These are phyloP conservation scores for Hyphodiscus sp. DNA, from an alignment of 2,329 filamentous ascomycete genomes.

Conservation along the genomic window DNA sequence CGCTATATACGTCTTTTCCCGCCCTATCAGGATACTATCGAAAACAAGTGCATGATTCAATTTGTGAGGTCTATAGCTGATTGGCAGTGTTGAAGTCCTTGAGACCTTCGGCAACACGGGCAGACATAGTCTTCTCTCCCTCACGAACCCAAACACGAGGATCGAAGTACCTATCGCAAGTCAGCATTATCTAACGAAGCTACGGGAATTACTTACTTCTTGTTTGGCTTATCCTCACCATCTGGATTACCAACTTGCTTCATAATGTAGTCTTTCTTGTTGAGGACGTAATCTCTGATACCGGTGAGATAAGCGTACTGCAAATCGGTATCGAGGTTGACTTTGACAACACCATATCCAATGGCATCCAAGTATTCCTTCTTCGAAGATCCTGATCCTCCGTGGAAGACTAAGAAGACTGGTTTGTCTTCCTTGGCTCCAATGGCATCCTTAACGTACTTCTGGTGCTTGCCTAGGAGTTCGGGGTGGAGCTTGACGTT, in stretches of 20 bases:
- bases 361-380: slow-evolving; percentile 87
- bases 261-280: slow-evolving; percentile 91
- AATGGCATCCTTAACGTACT: slow-evolving; percentile 77
- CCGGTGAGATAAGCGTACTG: slow-evolving; percentile 90
- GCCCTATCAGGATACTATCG: neutral
- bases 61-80: slow-evolving; percentile 54
- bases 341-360: slow-evolving; percentile 93
- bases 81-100: slow-evolving; percentile 85
- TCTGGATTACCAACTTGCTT: slow-evolving; percentile 91
- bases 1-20: slow-evolving; percentile 4
- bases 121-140: slow-evolving; percentile 94
- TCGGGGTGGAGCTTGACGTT: slow-evolving; percentile 97
- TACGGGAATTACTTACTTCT: slow-evolving; percentile 65
- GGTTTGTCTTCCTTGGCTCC: slow-evolving; percentile 72
- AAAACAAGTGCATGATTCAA: neutral
- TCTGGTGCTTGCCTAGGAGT: slow-evolving; percentile 95
- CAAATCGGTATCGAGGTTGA: slow-evolving; percentile 97
- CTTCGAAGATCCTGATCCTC: slow-evolving; percentile 87
- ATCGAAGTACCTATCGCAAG: slow-evolving; percentile 9
- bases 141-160: slow-evolving; percentile 77
- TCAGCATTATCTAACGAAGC: neutral
- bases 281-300: slow-evolving; percentile 89
- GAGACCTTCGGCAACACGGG: slow-evolving; percentile 73
- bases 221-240: slow-evolving; percentile 96
- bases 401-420: slow-evolving; percentile 99